Percentiles rank a stretch among this genome's conserved stretches.
These are phyloP conservation scores for Tricholoma hemisulphureum DNA, from an alignment of 768 basidiomycete genomes.

Conservation along the genomic window DNA sequence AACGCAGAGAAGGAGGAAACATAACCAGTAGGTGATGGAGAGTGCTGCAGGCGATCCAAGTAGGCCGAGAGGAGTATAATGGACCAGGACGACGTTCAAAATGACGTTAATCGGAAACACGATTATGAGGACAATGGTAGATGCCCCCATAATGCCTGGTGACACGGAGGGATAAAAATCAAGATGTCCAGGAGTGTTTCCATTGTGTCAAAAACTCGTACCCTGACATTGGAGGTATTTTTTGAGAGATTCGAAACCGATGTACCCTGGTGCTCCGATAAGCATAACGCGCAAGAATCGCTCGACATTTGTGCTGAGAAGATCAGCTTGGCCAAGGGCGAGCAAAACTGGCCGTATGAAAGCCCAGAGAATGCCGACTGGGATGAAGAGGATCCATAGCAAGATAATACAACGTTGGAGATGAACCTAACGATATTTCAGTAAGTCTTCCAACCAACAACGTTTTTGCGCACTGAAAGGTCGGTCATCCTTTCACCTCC, in stretches of 20 bases:
- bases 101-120: conserved; percentile 65
- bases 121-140: conserved; percentile 61
- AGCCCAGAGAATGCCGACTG: conserved; percentile 61
- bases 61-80: conserved; percentile 60
- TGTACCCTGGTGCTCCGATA: conserved; percentile 67
- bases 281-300: conserved; percentile 62
- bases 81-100: conserved; percentile 61
- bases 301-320: conserved; percentile 61
- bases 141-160: conserved; percentile 71
- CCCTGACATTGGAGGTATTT: conserved; percentile 82
- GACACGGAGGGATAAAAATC: not conserved
- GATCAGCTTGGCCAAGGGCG: conserved; percentile 57
- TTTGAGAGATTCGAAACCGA: conserved; percentile 74
- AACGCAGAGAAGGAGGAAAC: conserved; percentile 58
- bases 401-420: conserved; percentile 68
- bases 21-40: conserved; percentile 68
- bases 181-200: too few species aligned
- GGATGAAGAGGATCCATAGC: conserved; percentile 63
- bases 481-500: conserved; percentile 58
- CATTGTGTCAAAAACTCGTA: too few species aligned
- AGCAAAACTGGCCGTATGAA: conserved; percentile 63
- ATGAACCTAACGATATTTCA: conserved; percentile 56
- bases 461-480: conserved; percentile 65
- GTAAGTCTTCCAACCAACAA: too few species aligned
- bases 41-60: conserved; percentile 68